Base-by-base conservation (phyloP, 176 grass and related monocot genomes). In the Phragmites australis region DNA sequence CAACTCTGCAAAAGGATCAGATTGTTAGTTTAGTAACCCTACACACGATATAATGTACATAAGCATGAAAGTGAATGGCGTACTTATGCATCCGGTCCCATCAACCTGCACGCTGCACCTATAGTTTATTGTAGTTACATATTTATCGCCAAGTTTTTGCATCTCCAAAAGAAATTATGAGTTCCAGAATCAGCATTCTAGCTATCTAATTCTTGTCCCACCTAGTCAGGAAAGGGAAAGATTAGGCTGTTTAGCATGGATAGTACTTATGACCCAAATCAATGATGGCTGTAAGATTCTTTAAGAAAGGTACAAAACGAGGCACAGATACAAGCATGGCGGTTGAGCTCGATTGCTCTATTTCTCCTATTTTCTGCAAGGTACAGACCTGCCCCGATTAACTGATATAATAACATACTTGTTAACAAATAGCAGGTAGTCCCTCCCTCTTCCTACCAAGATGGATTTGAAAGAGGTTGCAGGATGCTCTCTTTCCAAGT, bases 381-480 rank as follows among this genome's bases (percentile, higher is more conserved):
- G 16, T 39, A 6, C 8, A 47, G 45, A 23, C 12, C 18, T 50
- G 21, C 2, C 31, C 37, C 17, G 16, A 48, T 27, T 18, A 79
- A 81, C 70, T 10, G 26, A 72, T 39, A 49, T 18, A 29, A 41
- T 51, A 17, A 45, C 39, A 61, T 31, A 37, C 34, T 29, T 40
- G 55, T 50, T 72, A 61, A 44, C 27, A 62, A 25, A 39, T 39
- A 47, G 19, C 68, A 19, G 2, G 55, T 72, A 22, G 21, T 55
- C 49, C 26, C 26, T 37, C 18, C 9, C 58, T 25, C 57, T n/a
- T 86, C 19, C 32, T 39, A 49, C 11, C 37, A 73, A 56, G 68
- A 80, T 56, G 76, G 56, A 27, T 53, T 52, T 71, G 44, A 75
- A 18, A 83, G 46, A n/a, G 16, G 12, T n/a, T 34, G 57, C 25